Evolutionary conservation across 2,329 filamentous ascomycete genomes (phyloP).

Genomic region (Trichoderma oligosporum): DNA sequence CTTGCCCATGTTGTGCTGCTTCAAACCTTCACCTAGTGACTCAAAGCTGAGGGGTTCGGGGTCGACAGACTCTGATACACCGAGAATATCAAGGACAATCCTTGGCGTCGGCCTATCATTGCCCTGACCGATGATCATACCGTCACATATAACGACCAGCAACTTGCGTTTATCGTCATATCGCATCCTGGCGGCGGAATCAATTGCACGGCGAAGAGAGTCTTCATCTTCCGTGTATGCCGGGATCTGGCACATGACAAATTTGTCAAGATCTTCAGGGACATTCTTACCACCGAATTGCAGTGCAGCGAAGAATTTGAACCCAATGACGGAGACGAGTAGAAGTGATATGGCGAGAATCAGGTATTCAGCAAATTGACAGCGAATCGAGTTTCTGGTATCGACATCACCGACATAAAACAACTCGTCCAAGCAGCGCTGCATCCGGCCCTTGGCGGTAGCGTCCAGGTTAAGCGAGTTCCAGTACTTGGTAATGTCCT

Average conservation of each 20-base stretch:
- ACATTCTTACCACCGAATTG: conserved; percentile 90
- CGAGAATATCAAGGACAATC: conserved; percentile 94
- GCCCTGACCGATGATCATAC: conserved; percentile 99
- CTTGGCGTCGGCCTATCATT: conserved; percentile 94
- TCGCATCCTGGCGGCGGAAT: conserved; percentile 89
- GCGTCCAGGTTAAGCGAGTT: conserved; percentile 60
- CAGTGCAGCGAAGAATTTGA: conserved; percentile 95
- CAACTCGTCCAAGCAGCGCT: conserved; percentile 82
- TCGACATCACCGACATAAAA: conserved; percentile 93
- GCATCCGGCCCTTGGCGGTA: conserved; percentile 62
- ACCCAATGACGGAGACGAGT: conserved; percentile 75
- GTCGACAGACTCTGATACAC: conserved; percentile 88
- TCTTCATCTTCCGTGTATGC: conserved; percentile 99
- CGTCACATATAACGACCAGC: conserved; percentile 87
- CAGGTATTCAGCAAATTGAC: conserved; percentile 85
- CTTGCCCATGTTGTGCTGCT: conserved; percentile 99
- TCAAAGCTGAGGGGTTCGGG: conserved; percentile 96
- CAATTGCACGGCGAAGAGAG: conserved; percentile 91
- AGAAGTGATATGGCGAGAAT: conserved; percentile 79
- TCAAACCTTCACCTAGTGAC: conserved; percentile 88
- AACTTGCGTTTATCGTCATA: conserved; percentile 99
- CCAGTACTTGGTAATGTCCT: conserved; percentile 83
- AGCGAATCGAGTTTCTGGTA: conserved; percentile 79
- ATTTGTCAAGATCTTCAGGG: conserved; percentile 96
- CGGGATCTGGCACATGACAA: conserved; percentile 95